Evolutionary conservation across 176 grass and related monocot genomes (phyloP).

Genomic region (Thalia dealbata): DNA sequence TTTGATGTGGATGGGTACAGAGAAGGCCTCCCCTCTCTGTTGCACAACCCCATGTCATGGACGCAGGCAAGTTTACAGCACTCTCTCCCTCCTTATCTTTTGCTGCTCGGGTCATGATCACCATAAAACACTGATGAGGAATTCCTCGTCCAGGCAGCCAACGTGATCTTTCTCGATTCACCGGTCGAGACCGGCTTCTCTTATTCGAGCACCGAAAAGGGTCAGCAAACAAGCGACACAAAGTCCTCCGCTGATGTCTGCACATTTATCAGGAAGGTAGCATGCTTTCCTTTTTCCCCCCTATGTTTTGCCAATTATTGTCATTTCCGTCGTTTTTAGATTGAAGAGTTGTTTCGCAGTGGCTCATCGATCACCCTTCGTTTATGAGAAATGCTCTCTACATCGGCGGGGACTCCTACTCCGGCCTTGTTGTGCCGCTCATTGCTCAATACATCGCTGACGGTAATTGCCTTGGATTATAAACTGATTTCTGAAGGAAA

Average conservation of each 20-base stretch:
- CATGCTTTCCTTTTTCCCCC: not conserved
- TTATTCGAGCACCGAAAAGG: constrained; percentile 29
- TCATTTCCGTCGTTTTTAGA: not conserved
- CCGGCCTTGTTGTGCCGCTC: constrained; percentile 57
- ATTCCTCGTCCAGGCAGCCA: constrained; percentile 47
- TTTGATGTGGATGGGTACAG: constrained; percentile 1
- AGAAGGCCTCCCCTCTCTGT: not conserved
- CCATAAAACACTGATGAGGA: too few species aligned
- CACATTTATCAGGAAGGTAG: constrained; percentile 43
- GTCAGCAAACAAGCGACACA: constrained; percentile 30
- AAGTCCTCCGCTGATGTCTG: constrained; percentile 28
- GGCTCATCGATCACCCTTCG: constrained; percentile 45
- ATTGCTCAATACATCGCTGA: constrained; percentile 34
- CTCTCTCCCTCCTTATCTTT: too few species aligned
- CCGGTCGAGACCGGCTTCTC: constrained; percentile 73
- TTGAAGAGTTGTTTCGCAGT: constrained; percentile 24
- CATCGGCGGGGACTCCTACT: constrained; percentile 79
- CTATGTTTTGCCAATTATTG: not conserved
- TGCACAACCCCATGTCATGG: constrained; percentile 1
- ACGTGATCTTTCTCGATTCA: constrained; percentile 68
- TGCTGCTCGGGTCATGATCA: too few species aligned
- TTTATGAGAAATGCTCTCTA: constrained; percentile 57
- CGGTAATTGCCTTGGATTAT: constrained; percentile 10
- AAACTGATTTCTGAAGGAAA: not conserved
- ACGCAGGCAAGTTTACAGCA: not conserved